Conservation (phyloP, 495 filamentous ascomycete species). For the Tuber magnatum region DNA sequence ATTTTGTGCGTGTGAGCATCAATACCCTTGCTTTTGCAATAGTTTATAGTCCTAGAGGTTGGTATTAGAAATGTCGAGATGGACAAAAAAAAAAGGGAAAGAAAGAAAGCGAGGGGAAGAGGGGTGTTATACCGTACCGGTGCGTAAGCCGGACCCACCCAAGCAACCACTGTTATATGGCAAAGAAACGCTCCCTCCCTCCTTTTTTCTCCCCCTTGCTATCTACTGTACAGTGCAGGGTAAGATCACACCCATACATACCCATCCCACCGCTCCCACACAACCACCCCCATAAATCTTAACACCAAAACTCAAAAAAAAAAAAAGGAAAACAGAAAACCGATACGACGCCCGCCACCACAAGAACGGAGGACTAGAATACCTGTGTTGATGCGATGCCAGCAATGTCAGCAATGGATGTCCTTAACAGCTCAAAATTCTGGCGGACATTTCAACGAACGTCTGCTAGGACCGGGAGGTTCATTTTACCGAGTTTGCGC, state of each 20-base stretch:
- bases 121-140: not conserved
- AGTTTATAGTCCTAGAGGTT: not conserved
- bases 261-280: not conserved
- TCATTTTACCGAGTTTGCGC: too few species aligned
- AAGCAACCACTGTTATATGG: not conserved
- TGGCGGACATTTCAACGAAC: too few species aligned
- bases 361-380: not conserved
- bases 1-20: not conserved
- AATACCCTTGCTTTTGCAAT: not conserved
- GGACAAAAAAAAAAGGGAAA: not conserved
- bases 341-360: not conserved
- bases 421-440: too few species aligned
- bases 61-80: not conserved
- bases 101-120: too few species aligned
- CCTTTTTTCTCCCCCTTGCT: not conserved
- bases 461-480: too few species aligned
- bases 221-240: not conserved
- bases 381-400: too few species aligned
- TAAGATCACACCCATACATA: not conserved
- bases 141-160: not conserved
- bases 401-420: too few species aligned
- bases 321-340: too few species aligned
- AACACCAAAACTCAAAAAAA: not conserved
- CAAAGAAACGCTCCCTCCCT: not conserved
- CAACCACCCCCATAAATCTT: not conserved